Evolutionary conservation across 192 early-diverging fungal genomes (phyloP).

Genomic region (Mortierella hygrophila): DNA sequence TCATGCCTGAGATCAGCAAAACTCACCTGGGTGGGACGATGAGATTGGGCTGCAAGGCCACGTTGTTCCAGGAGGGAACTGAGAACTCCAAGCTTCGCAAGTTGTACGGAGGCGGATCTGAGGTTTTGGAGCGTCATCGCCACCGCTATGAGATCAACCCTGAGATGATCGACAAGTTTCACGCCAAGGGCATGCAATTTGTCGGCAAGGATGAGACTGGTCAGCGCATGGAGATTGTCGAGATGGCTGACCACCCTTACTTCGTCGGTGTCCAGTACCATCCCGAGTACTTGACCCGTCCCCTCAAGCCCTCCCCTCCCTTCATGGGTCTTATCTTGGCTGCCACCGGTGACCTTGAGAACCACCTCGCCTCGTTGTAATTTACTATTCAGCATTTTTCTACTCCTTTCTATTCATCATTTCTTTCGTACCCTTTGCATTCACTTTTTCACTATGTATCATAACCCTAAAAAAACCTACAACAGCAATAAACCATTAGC

Average conservation of each 20-base stretch:
- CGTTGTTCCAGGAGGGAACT: constrained; percentile 79
- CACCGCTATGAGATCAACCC: constrained; percentile 99
- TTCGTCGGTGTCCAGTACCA: constrained; percentile 97
- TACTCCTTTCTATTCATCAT: background rate
- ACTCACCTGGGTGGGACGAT: constrained; percentile 97
- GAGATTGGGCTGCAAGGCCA: constrained; percentile 90
- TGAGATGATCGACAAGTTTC: constrained; percentile 77
- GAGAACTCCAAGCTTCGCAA: constrained; percentile 77
- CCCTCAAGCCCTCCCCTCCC: constrained; percentile 89
- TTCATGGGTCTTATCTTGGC: constrained; percentile 96
- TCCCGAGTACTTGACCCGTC: constrained; percentile 97
- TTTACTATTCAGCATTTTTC: background rate
- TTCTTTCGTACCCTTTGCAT: background rate
- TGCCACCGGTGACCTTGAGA: constrained; percentile 68
- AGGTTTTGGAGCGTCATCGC: constrained; percentile 89
- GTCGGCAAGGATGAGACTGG: constrained; percentile 95
- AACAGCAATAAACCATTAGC: background rate
- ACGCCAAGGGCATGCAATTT: constrained; percentile 87
- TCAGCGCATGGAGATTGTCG: constrained; percentile 98
- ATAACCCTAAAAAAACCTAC: background rate
- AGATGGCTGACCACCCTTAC: constrained; percentile 88
- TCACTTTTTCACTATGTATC: background rate
- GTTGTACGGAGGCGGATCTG: constrained; percentile 66
- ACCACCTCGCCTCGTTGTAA: constrained; percentile 39
- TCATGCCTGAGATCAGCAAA: constrained; percentile 98